A percentile compares a stretch with the other conserved stretches of the same genome.
Evolutionary conservation across 73 alveolate species (phyloP).

Genomic region (Uronychia binucleata): DNA sequence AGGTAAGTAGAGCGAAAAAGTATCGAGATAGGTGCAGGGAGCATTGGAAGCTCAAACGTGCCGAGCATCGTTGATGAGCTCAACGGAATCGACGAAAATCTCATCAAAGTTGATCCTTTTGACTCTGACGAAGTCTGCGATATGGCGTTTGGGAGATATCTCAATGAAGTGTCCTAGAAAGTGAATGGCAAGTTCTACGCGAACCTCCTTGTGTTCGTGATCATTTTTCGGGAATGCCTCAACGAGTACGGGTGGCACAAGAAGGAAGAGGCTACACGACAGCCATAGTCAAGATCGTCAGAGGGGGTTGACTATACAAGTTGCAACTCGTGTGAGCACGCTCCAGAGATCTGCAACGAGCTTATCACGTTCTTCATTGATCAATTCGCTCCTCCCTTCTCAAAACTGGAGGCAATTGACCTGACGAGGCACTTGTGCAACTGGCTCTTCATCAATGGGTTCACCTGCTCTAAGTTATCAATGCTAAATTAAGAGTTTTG

Average conservation of each 20-base stretch:
- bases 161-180: constrained; percentile 26
- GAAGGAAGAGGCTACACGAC: constrained; percentile 9
- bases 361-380: constrained; percentile 72
- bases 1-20: not conserved
- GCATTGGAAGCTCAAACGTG: too few relatives aligned
- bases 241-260: constrained; percentile 43
- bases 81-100: not conserved
- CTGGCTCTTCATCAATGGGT: constrained; percentile 70
- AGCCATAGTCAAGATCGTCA: too few relatives aligned
- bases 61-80: not conserved
- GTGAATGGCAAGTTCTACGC: constrained; percentile 36
- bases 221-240: constrained; percentile 38
- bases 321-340: too few relatives aligned
- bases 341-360: constrained; percentile 84
- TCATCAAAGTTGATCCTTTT: not conserved
- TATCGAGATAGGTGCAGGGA: not conserved
- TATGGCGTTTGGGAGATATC: constrained; percentile 34
- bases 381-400: constrained; percentile 22
- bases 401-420: constrained; percentile 40
- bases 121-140: constrained; percentile 24
- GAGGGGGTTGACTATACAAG: too few relatives aligned
- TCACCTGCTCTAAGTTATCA: constrained; percentile 44
- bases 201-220: constrained; percentile 16
- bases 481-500: too few relatives aligned
- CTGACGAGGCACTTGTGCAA: constrained; percentile 71